Evolutionary conservation across 441 rosid genomes (phyloP).

Genomic region (Croton setiger): DNA sequence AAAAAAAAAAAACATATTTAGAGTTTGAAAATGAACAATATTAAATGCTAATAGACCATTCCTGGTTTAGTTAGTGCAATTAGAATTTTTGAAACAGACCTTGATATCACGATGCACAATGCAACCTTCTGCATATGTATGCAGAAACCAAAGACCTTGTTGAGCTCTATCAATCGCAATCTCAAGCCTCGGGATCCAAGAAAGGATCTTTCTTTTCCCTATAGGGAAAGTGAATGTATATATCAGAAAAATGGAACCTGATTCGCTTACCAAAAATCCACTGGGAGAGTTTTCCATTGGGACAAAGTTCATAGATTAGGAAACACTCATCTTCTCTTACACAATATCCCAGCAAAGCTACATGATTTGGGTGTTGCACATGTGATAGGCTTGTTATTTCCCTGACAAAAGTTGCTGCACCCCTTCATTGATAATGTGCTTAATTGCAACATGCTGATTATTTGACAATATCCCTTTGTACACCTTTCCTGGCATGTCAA

Average conservation of each 20-base stretch:
- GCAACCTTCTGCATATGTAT: constrained; percentile 55
- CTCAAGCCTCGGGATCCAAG: constrained; percentile 55
- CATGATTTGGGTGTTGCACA: constrained; percentile 43
- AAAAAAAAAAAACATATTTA: not conserved
- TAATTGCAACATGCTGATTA: constrained; percentile 41
- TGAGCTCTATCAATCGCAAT: constrained; percentile 49
- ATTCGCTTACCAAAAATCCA: constrained; percentile 46
- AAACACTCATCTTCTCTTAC: constrained; percentile 43
- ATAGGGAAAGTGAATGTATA: not conserved
- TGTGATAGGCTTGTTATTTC: constrained; percentile 46
- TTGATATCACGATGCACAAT: constrained; percentile 62
- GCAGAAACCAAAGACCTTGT: constrained; percentile 51
- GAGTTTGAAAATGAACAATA: too few relatives aligned
- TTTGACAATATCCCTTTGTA: constrained; percentile 44
- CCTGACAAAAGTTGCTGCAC: constrained; percentile 43
- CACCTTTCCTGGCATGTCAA: constrained; percentile 40
- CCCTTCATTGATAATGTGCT: constrained; percentile 50
- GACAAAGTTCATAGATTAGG: constrained; percentile 49
- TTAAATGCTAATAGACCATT: too few relatives aligned
- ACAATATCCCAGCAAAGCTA: constrained; percentile 47
- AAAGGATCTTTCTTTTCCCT: constrained; percentile 47
- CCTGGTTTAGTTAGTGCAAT: not conserved
- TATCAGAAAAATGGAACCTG: not conserved
- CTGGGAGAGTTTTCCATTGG: constrained; percentile 47
- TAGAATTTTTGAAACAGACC: constrained; percentile 24